phyloP scores from a whole-genome alignment of 2,329 filamentous ascomycete genomes.

The Ilyonectria sp. region DNA sequence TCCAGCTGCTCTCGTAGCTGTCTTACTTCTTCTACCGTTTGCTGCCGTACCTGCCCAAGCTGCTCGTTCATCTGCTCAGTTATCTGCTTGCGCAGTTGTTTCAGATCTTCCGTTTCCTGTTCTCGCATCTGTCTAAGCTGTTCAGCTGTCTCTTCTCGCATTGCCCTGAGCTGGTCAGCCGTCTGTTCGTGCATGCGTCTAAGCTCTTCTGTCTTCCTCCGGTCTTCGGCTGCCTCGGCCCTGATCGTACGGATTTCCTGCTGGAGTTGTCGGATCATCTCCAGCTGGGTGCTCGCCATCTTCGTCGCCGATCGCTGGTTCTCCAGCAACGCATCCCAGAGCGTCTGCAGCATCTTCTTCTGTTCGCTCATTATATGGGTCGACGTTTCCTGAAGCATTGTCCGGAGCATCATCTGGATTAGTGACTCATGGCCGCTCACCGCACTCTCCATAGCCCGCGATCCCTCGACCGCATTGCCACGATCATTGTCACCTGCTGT shows the following conservation, averaged over 20 bases:
- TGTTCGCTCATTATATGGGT: conserved; percentile 21
- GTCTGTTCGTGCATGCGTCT: conserved; percentile 19
- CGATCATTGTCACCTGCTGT: too few species aligned
- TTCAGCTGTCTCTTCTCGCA: not conserved
- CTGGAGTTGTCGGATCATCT: conserved; percentile 21
- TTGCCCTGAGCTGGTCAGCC: not conserved
- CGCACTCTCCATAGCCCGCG: too few species aligned
- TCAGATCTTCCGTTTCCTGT: not conserved
- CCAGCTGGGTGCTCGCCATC: conserved; percentile 15
- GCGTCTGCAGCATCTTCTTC: conserved; percentile 24
- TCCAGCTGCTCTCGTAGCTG: not conserved
- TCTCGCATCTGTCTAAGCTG: conserved; percentile 22
- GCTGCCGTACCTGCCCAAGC: not conserved
- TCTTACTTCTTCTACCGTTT: not conserved
- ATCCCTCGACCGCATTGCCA: too few species aligned
- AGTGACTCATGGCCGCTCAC: too few species aligned
- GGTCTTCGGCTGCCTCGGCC: not conserved
- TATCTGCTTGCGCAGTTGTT: not conserved
- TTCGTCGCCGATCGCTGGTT: conserved; percentile 6
- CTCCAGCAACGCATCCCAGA: conserved; percentile 16
- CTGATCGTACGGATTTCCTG: conserved; percentile 14
- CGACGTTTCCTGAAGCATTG: conserved; percentile 6
- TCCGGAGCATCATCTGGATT: too few species aligned
- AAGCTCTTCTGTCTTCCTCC: conserved; percentile 14
- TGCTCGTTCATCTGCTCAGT: not conserved